phyloP scores from a whole-genome alignment of 495 filamentous ascomycete genomes.

The Lophium mytilinum region DNA sequence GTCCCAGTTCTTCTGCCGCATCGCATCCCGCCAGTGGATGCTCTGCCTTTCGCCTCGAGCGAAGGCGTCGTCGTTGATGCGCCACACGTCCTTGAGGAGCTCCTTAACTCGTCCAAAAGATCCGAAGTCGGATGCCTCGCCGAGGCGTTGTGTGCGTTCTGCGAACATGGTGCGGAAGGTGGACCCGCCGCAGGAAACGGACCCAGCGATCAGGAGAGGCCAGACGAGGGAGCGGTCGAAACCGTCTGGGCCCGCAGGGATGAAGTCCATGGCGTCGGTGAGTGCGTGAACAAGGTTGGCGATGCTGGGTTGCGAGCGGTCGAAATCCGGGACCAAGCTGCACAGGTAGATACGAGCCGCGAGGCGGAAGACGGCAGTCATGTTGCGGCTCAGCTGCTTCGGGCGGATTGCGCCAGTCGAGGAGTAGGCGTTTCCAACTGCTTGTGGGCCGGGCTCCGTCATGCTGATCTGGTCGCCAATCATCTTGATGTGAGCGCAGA shows the following conservation, averaged over 20 bases:
- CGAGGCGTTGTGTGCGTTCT: conserved; percentile 61
- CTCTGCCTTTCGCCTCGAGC: conserved; percentile 45
- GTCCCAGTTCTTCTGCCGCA: conserved; percentile 86
- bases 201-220: conserved; percentile 82
- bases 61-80: conserved; percentile 51
- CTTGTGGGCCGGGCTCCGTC: conserved; percentile 49
- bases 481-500: conserved; percentile 75
- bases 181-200: conserved; percentile 58
- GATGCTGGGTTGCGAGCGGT: conserved; percentile 59
- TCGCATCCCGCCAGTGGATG: conserved; percentile 91
- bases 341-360: conserved; percentile 93
- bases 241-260: conserved; percentile 71
- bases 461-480: conserved; percentile 75
- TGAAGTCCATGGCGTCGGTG: conserved; percentile 59
- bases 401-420: conserved; percentile 69
- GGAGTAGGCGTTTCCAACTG: conserved; percentile 33
- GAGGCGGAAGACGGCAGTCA: conserved; percentile 80
- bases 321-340: conserved; percentile 82
- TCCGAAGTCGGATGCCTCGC: conserved; percentile 67
- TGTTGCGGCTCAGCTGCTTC: conserved; percentile 72
- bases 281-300: conserved; percentile 67
- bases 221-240: conserved; percentile 89
- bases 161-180: conserved; percentile 67
- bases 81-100: conserved; percentile 78
- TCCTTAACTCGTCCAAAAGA: conserved; percentile 78